Percentiles rank a stretch among this genome's conserved stretches.
Conservation (phyloP, 2,329 filamentous ascomycete genomes). For the Cladosporium sp. region DNA sequence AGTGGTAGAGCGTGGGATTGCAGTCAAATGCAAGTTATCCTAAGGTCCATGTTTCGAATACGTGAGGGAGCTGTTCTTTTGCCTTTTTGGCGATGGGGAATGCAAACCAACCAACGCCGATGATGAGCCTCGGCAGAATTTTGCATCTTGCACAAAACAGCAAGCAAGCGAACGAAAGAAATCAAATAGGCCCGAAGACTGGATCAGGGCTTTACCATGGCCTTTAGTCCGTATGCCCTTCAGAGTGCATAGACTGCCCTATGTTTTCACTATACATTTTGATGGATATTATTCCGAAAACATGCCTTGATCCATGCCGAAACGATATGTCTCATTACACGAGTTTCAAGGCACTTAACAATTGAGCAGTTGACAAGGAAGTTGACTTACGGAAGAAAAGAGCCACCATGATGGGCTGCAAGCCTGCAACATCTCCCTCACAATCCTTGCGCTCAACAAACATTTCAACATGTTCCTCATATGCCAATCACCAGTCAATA, state of each 20-base stretch:
- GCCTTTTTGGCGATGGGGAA: not conserved
- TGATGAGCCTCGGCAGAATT: not conserved
- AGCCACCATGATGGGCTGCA: no score
- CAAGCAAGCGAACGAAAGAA: not conserved
- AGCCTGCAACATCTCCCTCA: not conserved
- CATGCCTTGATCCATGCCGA: not conserved
- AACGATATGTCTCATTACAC: not conserved
- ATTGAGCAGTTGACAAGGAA: not conserved
- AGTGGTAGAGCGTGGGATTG: constrained; percentile 21
- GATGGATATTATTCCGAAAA: not conserved
- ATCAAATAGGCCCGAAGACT: not conserved
- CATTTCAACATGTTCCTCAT: not conserved
- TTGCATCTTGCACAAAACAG: not conserved
- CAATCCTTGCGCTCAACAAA: not conserved
- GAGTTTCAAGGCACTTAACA: no score
- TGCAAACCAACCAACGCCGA: not conserved
- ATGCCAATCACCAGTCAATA: not conserved
- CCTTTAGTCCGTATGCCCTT: not conserved
- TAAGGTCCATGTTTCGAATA: constrained; percentile 20
- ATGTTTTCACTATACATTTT: not conserved
- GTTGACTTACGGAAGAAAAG: not conserved
- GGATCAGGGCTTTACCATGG: no score
- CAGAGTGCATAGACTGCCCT: not conserved
- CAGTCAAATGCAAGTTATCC: constrained; percentile 15
- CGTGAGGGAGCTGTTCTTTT: constrained; percentile 19